Evolutionary conservation across 2,329 filamentous ascomycete genomes (phyloP).

Genomic region (Colletotrichum shisoi): DNA sequence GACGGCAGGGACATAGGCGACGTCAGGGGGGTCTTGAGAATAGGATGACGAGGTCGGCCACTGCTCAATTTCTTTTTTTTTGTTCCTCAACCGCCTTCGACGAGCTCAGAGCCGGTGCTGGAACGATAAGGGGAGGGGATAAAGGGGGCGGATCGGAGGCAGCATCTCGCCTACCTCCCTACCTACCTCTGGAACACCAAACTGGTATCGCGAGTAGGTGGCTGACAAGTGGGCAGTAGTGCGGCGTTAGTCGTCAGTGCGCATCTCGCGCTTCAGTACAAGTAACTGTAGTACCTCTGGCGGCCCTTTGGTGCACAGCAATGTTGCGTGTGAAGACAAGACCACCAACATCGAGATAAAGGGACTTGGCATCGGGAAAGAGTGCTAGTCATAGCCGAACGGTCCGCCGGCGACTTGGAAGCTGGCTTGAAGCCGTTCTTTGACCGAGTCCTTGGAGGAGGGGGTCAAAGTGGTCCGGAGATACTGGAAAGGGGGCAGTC

Average conservation of each 20-base stretch:
- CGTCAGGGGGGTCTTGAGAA: conserved; percentile 23
- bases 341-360: conserved; percentile 4
- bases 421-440: conserved; percentile 26
- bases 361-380: conserved; percentile 13
- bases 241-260: conserved; percentile 9
- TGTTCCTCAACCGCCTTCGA: background rate
- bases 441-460: conserved; percentile 13
- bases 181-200: background rate
- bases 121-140: background rate
- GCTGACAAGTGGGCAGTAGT: conserved; percentile 25
- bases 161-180: conserved; percentile 16
- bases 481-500: background rate
- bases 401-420: conserved; percentile 26
- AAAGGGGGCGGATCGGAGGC: conserved; percentile 16
- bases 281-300: background rate
- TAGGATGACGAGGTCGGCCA: conserved; percentile 11
- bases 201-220: conserved; percentile 24
- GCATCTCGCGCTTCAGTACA: conserved; percentile 18
- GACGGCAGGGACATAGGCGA: conserved; percentile 8
- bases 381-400: conserved; percentile 24
- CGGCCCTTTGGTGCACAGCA: conserved; percentile 9
- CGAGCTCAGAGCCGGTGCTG: conserved; percentile 14
- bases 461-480: conserved; percentile 23
- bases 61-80: background rate
- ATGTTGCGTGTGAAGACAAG: too few relatives aligned